Percentiles rank a stretch among this genome's conserved stretches.
These are phyloP conservation scores for Phytopythium kandeliae DNA, from an alignment of 352 stramenopile species.

Conservation along the genomic window DNA sequence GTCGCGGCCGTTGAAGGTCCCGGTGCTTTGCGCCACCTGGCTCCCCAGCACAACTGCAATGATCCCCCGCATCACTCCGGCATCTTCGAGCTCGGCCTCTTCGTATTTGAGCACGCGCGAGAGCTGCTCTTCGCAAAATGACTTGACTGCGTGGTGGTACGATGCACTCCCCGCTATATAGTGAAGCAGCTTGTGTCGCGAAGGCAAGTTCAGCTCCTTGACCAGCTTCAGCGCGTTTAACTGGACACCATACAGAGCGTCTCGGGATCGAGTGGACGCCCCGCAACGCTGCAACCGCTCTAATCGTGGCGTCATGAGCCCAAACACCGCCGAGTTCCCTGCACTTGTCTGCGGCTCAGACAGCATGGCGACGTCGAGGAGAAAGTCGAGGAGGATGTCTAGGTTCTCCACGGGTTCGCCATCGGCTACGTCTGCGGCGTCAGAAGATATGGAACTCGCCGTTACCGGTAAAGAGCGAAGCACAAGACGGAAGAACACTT, in stretches of 20 bases:
- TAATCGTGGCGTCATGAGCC: constrained; percentile 36
- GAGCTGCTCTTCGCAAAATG: constrained; percentile 64
- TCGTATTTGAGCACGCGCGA: constrained; percentile 61
- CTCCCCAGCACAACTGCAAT: constrained; percentile 61
- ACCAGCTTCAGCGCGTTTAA: constrained; percentile 54
- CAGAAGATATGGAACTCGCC: constrained; percentile 14
- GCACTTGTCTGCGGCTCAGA: constrained; percentile 15
- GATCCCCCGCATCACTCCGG: constrained; percentile 24
- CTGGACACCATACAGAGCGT: constrained; percentile 54
- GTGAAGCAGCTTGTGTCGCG: constrained; percentile 31
- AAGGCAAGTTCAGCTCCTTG: constrained; percentile 39
- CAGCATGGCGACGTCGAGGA: constrained; percentile 65
- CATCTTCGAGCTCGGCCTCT: constrained; percentile 34
- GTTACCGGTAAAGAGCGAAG: constrained; percentile 39
- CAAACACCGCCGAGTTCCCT: constrained; percentile 16
- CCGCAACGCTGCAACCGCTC: constrained; percentile 49
- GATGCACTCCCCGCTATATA: constrained; percentile 57
- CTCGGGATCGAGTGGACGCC: constrained; percentile 29
- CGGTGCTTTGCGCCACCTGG: constrained; percentile 33
- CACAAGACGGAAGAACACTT: constrained; percentile 61
- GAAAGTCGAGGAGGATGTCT: constrained; percentile 57
- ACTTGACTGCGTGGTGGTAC: constrained; percentile 60
- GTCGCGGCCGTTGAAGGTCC: constrained; percentile 30
- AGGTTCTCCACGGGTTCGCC: constrained; percentile 17
- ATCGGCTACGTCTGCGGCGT: constrained; percentile 3